These are phyloP conservation scores for Acanthamoeba castellanii DNA, from an alignment of 208 protist genomes.

Conservation along the genomic window DNA sequence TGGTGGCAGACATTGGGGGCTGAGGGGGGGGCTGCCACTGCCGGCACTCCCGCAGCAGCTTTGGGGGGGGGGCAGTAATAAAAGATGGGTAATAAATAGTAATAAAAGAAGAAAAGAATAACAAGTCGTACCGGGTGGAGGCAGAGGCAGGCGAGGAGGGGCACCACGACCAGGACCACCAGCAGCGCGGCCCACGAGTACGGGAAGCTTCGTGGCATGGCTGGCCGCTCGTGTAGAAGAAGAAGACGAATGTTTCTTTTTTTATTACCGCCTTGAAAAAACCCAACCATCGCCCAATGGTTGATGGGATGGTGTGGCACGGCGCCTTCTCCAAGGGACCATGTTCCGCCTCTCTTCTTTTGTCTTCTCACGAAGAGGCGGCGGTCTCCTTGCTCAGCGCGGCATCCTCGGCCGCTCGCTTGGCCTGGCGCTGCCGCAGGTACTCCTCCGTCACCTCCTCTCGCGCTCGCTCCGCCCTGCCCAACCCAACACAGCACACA, in stretches of 20 bases:
- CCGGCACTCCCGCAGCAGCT: too few species aligned
- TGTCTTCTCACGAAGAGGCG: not conserved
- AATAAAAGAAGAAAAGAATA: not conserved
- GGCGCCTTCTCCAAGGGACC: too few species aligned
- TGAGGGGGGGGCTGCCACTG: too few species aligned
- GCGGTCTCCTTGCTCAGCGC: not conserved
- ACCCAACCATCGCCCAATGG: too few species aligned
- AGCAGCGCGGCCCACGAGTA: not conserved
- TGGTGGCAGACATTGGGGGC: too few species aligned
- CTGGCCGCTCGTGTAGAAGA: too few species aligned
- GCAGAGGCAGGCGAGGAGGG: not conserved
- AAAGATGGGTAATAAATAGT: too few species aligned
- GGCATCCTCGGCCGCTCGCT: not conserved
- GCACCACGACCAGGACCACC: not conserved
- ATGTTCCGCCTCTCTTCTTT: too few species aligned
- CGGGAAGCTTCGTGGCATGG: not conserved
- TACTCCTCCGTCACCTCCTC: slow-evolving; percentile 39
- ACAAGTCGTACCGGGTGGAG: not conserved
- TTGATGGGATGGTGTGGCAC: not conserved
- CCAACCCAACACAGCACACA: not conserved
- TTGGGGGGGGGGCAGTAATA: not conserved
- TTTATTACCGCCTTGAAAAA: too few species aligned
- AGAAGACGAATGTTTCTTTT: too few species aligned
- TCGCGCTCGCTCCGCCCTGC: slow-evolving; percentile 17
- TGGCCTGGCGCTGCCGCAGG: slow-evolving; percentile 3